Percentiles rank a stretch among this genome's conserved stretches.
These are phyloP conservation scores for Termitomyces bulborhizus DNA, from an alignment of 768 basidiomycete species.

Conservation along the genomic window DNA sequence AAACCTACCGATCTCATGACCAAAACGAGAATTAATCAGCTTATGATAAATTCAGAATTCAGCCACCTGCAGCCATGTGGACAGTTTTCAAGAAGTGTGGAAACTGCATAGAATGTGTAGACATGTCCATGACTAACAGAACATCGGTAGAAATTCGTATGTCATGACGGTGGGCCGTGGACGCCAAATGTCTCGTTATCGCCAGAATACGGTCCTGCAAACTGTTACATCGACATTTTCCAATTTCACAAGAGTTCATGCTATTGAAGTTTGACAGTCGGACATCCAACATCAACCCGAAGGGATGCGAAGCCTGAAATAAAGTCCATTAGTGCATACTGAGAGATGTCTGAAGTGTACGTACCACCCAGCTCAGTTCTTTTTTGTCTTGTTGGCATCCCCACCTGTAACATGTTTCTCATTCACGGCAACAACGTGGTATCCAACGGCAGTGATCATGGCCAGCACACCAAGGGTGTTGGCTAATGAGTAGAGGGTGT, in stretches of 20 bases:
- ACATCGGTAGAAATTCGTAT: background rate
- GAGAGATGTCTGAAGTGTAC: background rate
- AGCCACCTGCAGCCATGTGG: background rate
- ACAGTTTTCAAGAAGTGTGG: background rate
- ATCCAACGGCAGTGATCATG: constrained; percentile 83
- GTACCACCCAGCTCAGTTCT: constrained; percentile 4
- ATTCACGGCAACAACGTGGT: constrained; percentile 89
- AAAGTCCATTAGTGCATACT: background rate
- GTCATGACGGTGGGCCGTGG: background rate
- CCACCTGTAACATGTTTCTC: constrained; percentile 32
- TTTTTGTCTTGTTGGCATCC: constrained; percentile 18
- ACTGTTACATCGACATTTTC: background rate
- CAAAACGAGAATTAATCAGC: background rate
- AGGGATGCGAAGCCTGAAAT: background rate
- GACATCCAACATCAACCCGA: no score
- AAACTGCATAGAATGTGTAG: background rate
- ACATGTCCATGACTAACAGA: background rate
- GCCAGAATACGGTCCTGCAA: background rate
- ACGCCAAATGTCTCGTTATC: background rate
- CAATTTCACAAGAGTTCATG: no score
- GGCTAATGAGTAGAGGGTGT: constrained; percentile 75
- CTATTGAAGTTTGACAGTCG: background rate
- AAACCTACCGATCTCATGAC: background rate
- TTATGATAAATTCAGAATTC: background rate
- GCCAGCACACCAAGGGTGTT: constrained; percentile 80